Percentiles rank a stretch among this genome's conserved stretches.
These are phyloP conservation scores for Rhodamnia rubescens DNA, from an alignment of 345 rosid genomes.

Conservation along the genomic window DNA sequence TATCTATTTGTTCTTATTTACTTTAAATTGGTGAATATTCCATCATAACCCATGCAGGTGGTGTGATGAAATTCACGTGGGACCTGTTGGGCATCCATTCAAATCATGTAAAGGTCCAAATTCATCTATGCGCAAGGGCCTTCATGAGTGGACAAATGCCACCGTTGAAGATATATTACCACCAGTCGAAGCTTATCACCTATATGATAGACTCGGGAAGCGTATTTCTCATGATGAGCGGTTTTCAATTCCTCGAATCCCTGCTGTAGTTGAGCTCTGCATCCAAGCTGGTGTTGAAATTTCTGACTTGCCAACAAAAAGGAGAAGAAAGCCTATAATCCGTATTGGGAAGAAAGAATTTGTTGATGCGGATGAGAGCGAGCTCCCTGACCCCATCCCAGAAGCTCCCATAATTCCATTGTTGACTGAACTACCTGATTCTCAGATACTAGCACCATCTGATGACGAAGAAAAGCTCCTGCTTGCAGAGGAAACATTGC, in stretches of 20 bases:
- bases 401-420: slow-evolving; percentile 38
- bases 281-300: slow-evolving; percentile 82
- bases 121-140: slow-evolving; percentile 63
- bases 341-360: slow-evolving; percentile 70
- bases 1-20: background rate
- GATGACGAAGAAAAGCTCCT: slow-evolving; percentile 41
- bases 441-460: slow-evolving; percentile 43
- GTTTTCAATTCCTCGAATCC: slow-evolving; percentile 64
- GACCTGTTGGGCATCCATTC: slow-evolving; percentile 83
- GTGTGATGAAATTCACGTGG: slow-evolving; percentile 91
- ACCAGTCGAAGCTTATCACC: slow-evolving; percentile 76
- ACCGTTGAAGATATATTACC: slow-evolving; percentile 54
- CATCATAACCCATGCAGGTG: slow-evolving; percentile 32
- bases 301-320: slow-evolving; percentile 64
- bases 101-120: slow-evolving; percentile 75
- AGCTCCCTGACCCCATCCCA: slow-evolving; percentile 66
- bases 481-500: slow-evolving; percentile 70
- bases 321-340: slow-evolving; percentile 84
- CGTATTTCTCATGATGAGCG: slow-evolving; percentile 76
- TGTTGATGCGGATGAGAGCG: slow-evolving; percentile 84
- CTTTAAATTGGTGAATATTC: background rate
- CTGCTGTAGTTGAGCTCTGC: slow-evolving; percentile 84
- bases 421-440: slow-evolving; percentile 42
- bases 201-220: slow-evolving; percentile 62
- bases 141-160: slow-evolving; percentile 71